Base-by-base conservation (phyloP, 73 alveolate species). In the Paramecium tetraurelia region DNA sequence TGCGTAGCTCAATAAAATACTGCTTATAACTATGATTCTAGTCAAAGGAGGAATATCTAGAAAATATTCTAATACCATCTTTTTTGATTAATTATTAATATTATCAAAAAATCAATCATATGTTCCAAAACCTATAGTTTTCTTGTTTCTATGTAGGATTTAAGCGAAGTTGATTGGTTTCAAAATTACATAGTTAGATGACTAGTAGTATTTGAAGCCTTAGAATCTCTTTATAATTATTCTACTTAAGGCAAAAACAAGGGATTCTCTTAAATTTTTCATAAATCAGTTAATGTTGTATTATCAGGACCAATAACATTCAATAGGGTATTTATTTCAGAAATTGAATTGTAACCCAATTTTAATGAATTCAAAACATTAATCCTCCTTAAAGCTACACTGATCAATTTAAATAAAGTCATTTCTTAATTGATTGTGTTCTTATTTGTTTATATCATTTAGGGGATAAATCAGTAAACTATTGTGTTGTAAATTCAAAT, bases 271-370 rank as follows among this genome's bases (percentile, higher is more conserved):
- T 80, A 8, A 29, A 43, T 12, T 8, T 2, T 21, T 41, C 90
- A 75, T 33, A 80, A 43, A 2, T 80, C 90, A 10, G 8, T 12
- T 40, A 80, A 21, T 1, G 57, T 12, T 10, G 89, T 18, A n/a
- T n/a, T n/a, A n/a, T n/a, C n/a, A n/a, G n/a, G n/a, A n/a, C 90
- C 90, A 31, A 80, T 80, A 6, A 80, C 90, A 31, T 46, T 44
- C 38, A 80, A 43, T 44, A 80, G 44, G 3, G 90, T 75, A 43
- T 33, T 21, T 2, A 80, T 46, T 29, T 80, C 50, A 41, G 70
- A 44, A 12, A 80, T 80, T 4, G 75, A 41, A 80, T 80, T 77
- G 27, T 44, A 80, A 14, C 76, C 90, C 18, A 80, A 35, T 44
- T 35, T 40, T 41, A 40, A 44, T 80, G 48, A 33, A 24, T 22